Evolutionary conservation across 768 basidiomycete genomes (phyloP).

Genomic region (Kwoniella shandongensis): DNA sequence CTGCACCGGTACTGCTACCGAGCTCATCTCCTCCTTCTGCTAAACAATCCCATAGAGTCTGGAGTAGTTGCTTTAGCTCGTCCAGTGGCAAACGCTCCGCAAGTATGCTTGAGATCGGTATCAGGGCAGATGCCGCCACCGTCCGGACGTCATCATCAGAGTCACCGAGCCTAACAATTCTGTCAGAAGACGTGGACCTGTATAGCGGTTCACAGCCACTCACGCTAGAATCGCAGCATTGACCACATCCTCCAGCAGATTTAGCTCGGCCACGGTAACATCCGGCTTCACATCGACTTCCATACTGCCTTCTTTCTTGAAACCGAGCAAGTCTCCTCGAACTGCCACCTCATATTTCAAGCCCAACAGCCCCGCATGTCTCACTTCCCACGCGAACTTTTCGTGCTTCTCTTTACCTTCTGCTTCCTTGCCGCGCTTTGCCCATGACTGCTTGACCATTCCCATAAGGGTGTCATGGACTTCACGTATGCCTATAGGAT

Average conservation of each 20-base stretch:
- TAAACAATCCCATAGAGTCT: constrained; percentile 86
- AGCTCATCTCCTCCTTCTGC: constrained; percentile 93
- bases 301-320: constrained; percentile 8
- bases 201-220: constrained; percentile 35
- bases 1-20: constrained; percentile 91
- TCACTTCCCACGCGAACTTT: constrained; percentile 86
- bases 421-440: constrained; percentile 44
- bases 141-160: constrained; percentile 94
- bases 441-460: constrained; percentile 90
- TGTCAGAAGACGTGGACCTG: constrained; percentile 5
- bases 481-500: constrained; percentile 70
- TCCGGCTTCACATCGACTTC: constrained; percentile 36
- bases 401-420: constrained; percentile 35
- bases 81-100: constrained; percentile 69
- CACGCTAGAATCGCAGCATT: constrained; percentile 90
- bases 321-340: constrained; percentile 69
- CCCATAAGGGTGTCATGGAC: constrained; percentile 80
- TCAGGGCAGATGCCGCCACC: constrained; percentile 85
- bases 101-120: constrained; percentile 80
- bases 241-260: constrained; percentile 74
- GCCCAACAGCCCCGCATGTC: constrained; percentile 95
- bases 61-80: constrained; percentile 69
- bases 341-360: constrained; percentile 99
- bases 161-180: constrained; percentile 68
- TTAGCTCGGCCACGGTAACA: constrained; percentile 6